Base-by-base conservation (phyloP, 2,329 filamentous ascomycete genomes). In the Talaromyces amestolkiae region DNA sequence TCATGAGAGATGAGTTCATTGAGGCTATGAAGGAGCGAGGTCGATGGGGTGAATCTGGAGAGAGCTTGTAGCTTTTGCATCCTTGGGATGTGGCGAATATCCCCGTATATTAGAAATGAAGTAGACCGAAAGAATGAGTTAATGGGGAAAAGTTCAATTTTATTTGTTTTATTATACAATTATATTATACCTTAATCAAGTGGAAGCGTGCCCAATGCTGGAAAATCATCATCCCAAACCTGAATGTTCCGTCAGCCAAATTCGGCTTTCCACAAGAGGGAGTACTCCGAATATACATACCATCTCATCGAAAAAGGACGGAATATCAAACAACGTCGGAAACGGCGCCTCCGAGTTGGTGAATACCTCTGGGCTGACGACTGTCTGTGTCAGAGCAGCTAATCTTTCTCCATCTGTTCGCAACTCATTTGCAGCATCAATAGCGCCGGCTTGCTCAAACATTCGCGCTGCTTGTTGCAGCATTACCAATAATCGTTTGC, bases 391-490 rank as follows among this genome's bases (percentile, higher is more conserved):
- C 39, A 58, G 22, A 15, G 37, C 19, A 24, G 54, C 54, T 10
- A 58, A 13, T 15, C 10, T 58, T 2, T 58, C 54, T 24, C 27
- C n/a, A 19, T 58, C 54, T 43, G 17, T 22, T 43, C 54, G 54
- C 35, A 58, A n/a, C 35, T 58, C 54, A 7, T n/a, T 58, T 1
- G 54, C 54, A 7, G 54, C 54, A 13, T 58, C 54, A n/a, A 58
- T 41, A 27, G 35, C 54, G n/a, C 54, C 54, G 24, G 54, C 54
- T n/a, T 58, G 54, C 22, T 58, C 54, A 58, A 58, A 58, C 54
- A 58, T 58, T 17, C 39, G 54, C 19, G 54, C 54, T 41, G 54
- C 54, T 43, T 58, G 54, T 19, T 58, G 24, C 13, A 58, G 17
- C 22, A 19, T 58, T 24, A 22, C 24, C 11, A 58, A 19, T 15